Evolutionary conservation across 805 yeast genomes (phyloP).

Genomic region (Candida silvicultrix): DNA sequence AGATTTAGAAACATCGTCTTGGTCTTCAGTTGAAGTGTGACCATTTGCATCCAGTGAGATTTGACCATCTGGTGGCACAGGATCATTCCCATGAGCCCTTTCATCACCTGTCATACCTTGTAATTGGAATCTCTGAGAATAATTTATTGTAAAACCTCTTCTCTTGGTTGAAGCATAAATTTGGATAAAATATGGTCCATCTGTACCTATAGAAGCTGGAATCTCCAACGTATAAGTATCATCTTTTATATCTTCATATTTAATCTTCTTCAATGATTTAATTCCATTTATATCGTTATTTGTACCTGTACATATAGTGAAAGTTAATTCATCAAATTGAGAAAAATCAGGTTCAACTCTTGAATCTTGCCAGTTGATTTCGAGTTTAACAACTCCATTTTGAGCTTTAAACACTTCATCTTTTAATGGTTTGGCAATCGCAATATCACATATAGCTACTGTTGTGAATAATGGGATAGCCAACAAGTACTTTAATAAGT

Average conservation of each 20-base stretch:
- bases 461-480: not conserved
- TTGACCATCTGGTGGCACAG: constrained; percentile 35
- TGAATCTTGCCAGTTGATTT: constrained; percentile 48
- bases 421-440: constrained; percentile 21
- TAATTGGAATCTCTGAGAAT: constrained; percentile 59
- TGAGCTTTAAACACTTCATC: constrained; percentile 14
- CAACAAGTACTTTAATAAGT: no score
- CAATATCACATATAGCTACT: constrained; percentile 17
- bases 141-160: constrained; percentile 51
- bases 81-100: constrained; percentile 37
- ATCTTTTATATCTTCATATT: constrained; percentile 26
- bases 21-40: constrained; percentile 27
- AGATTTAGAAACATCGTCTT: constrained; percentile 42
- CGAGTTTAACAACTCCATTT: constrained; percentile 23
- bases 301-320: constrained; percentile 70
- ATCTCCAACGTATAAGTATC: constrained; percentile 34
- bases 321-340: constrained; percentile 37
- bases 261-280: constrained; percentile 21
- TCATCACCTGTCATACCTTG: constrained; percentile 65
- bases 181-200: constrained; percentile 74
- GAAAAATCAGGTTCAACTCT: constrained; percentile 40
- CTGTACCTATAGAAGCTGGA: constrained; percentile 39
- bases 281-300: constrained; percentile 40
- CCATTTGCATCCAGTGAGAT: constrained; percentile 24
- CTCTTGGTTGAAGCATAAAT: constrained; percentile 37